Conservation (phyloP, 371 early-diverging fungal species). For the Mortierella sp. region DNA sequence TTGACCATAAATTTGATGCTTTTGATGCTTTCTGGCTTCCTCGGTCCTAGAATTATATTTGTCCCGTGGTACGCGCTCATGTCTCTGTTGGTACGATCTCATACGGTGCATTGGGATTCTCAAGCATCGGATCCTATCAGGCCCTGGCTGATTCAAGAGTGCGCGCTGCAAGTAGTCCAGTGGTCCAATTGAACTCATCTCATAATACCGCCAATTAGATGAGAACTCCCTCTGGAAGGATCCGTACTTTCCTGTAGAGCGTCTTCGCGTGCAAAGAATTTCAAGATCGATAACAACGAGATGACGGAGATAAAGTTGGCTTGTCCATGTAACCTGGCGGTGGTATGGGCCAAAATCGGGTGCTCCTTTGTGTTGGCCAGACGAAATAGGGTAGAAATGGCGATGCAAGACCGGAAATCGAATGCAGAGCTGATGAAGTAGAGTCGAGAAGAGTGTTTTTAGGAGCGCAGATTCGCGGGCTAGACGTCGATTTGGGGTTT, state of each 20-base stretch:
- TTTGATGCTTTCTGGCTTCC: background rate
- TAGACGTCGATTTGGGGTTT: background rate
- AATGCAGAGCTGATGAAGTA: slow-evolving; percentile 13
- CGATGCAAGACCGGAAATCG: background rate
- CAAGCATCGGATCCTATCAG: slow-evolving; percentile 25
- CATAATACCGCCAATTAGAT: background rate
- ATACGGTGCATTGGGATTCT: slow-evolving; percentile 41
- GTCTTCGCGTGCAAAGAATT: slow-evolving; percentile 19
- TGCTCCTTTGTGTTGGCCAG: background rate
- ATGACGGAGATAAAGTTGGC: slow-evolving; percentile 30
- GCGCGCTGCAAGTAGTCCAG: slow-evolving; percentile 32
- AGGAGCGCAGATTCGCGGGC: slow-evolving; percentile 18
- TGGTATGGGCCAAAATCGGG: slow-evolving; percentile 13
- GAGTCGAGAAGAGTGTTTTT: slow-evolving; percentile 18
- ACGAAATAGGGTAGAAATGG: slow-evolving; percentile 2
- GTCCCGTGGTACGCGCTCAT: slow-evolving; percentile 18
- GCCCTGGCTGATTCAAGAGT: slow-evolving; percentile 18
- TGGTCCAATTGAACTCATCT: background rate
- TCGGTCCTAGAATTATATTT: background rate
- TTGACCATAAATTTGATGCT: background rate
- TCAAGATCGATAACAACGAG: slow-evolving; percentile 22
- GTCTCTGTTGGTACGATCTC: slow-evolving; percentile 29
- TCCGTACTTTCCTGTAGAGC: slow-evolving; percentile 3
- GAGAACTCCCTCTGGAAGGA: slow-evolving; percentile 4
- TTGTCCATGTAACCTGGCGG: slow-evolving; percentile 22